Evolutionary conservation across 805 yeast species (phyloP).

Genomic region (Suhomyces xylopsoci): DNA sequence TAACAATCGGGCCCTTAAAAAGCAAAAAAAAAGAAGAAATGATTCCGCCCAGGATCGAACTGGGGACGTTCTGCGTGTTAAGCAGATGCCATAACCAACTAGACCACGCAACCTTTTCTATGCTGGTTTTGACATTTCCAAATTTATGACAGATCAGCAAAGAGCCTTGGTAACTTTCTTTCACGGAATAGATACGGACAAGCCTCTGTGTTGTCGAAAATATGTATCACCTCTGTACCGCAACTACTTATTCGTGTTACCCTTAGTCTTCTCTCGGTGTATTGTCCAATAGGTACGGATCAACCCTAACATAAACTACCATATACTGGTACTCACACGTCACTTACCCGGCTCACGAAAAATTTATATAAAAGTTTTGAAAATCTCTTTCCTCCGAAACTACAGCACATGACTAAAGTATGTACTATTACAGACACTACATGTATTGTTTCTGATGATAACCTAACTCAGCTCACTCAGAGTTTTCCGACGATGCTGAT

Average conservation of each 20-base stretch:
- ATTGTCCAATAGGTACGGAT: too few relatives aligned
- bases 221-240: too few relatives aligned
- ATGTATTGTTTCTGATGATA: constrained; percentile 43
- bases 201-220: too few relatives aligned
- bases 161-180: not conserved
- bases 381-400: not conserved
- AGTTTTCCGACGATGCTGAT: constrained; percentile 48
- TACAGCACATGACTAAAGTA: constrained; percentile 4
- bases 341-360: constrained; percentile 4
- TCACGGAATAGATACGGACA: too few relatives aligned
- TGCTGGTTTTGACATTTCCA: not conserved
- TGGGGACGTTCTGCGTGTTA: constrained; percentile 99
- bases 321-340: not conserved
- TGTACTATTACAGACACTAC: constrained; percentile 1
- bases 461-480: constrained; percentile 59
- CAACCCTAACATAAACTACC: not conserved
- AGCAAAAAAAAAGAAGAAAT: constrained; percentile 20
- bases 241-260: too few relatives aligned
- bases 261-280: too few relatives aligned
- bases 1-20: not conserved
- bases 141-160: not conserved
- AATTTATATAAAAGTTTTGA: not conserved
- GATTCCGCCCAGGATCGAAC: constrained; percentile 99
- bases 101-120: constrained; percentile 86
- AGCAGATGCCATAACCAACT: constrained; percentile 99